phyloP scores from a whole-genome alignment of 331 rosid species.

The Spiraea crenata region DNA sequence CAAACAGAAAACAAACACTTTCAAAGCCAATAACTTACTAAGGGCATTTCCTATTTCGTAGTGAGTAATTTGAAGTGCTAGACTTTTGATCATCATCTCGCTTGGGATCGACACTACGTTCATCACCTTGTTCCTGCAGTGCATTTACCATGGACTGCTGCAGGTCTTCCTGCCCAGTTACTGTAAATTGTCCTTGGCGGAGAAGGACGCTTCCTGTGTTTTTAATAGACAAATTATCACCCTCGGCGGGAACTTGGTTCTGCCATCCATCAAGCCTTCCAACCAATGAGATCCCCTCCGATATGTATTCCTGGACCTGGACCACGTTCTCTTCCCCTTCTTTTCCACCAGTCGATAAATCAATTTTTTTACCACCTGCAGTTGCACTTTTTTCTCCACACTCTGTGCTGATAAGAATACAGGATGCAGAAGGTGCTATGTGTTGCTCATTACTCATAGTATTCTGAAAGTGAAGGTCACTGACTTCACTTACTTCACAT shows the following conservation, averaged over 20 bases:
- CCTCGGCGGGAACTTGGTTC: conserved; percentile 17
- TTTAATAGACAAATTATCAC: conserved; percentile 23
- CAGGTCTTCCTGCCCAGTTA: conserved; percentile 26
- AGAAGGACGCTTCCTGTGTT: conserved; percentile 15
- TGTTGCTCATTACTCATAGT: conserved; percentile 27
- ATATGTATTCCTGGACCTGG: conserved; percentile 27
- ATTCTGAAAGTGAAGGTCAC: conserved; percentile 16
- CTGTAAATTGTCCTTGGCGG: conserved; percentile 27
- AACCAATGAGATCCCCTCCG: neutral
- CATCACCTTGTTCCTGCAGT: conserved; percentile 27
- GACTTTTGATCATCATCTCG: conserved; percentile 27
- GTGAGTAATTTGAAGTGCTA: conserved; percentile 31
- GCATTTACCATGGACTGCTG: conserved; percentile 20
- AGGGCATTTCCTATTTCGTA: conserved; percentile 17
- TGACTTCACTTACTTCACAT: conserved; percentile 30
- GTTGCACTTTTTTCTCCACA: conserved; percentile 28
- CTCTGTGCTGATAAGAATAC: conserved; percentile 15
- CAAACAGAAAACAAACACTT: conserved; percentile 4
- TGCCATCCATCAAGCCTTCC: conserved; percentile 26
- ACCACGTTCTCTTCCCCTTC: conserved; percentile 25
- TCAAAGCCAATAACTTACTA: conserved; percentile 39
- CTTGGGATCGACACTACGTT: conserved; percentile 26
- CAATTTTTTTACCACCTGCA: conserved; percentile 17
- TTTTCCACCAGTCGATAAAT: conserved; percentile 32
- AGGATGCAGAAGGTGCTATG: conserved; percentile 20